Evolutionary conservation across 2,329 filamentous ascomycete species (phyloP).

Genomic region (Aspergillus awamori): DNA sequence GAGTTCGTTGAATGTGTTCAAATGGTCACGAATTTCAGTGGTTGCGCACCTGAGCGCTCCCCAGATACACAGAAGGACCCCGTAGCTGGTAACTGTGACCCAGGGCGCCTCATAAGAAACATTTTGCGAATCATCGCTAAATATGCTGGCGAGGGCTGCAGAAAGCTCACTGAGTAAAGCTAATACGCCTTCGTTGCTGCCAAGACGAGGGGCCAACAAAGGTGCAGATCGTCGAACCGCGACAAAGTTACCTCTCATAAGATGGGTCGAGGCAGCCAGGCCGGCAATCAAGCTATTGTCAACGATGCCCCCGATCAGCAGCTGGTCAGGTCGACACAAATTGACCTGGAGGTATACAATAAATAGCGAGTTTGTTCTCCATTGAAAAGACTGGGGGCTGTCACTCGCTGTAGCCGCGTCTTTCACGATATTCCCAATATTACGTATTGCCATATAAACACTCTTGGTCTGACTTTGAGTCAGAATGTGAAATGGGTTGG

Average conservation of each 20-base stretch:
- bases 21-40: conserved; percentile 26
- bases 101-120: conserved; percentile 35
- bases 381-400: background rate
- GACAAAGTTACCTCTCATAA: conserved; percentile 19
- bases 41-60: conserved; percentile 31
- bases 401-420: background rate
- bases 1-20: conserved; percentile 20
- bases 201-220: background rate
- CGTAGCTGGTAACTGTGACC: conserved; percentile 32
- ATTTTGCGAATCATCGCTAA: conserved; percentile 14
- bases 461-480: conserved; percentile 38
- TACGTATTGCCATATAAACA: conserved; percentile 12
- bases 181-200: background rate
- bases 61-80: conserved; percentile 37
- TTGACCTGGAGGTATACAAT: conserved; percentile 31
- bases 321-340: conserved; percentile 37
- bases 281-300: conserved; percentile 37
- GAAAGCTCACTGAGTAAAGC: background rate
- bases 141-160: background rate
- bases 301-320: conserved; percentile 40
- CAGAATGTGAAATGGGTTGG: conserved; percentile 38
- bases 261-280: conserved; percentile 35
- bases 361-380: conserved; percentile 29
- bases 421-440: background rate
- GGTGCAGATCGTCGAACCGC: background rate